These are phyloP conservation scores for Sungouiozyma ichnusensis DNA, from an alignment of 805 yeast species.

Conservation along the genomic window DNA sequence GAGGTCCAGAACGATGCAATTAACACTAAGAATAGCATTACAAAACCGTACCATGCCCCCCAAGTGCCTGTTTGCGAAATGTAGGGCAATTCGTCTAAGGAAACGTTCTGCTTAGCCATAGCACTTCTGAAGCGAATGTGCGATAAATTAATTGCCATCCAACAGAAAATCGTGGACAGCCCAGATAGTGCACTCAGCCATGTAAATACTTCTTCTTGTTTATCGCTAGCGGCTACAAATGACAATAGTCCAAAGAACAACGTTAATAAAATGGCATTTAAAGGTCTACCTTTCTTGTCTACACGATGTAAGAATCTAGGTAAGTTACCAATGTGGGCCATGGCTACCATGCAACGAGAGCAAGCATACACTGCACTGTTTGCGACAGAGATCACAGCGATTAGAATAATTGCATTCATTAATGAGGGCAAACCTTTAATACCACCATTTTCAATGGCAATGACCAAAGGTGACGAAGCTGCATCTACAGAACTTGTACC, in stretches of 20 bases:
- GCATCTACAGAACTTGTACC: conserved; percentile 43
- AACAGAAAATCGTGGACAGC: conserved; percentile 41
- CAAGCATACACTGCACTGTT: conserved; percentile 63
- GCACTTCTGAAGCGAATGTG: conserved; percentile 49
- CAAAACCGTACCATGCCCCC: conserved; percentile 52
- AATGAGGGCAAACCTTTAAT: conserved; percentile 57
- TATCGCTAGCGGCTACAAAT: conserved; percentile 40
- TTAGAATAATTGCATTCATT: conserved; percentile 59
- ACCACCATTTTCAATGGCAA: conserved; percentile 58
- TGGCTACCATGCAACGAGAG: conserved; percentile 56
- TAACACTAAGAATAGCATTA: conserved; percentile 45
- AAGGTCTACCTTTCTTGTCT: conserved; percentile 71
- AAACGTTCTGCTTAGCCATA: conserved; percentile 44
- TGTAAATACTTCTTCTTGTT: conserved; percentile 39
- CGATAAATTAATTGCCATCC: conserved; percentile 42
- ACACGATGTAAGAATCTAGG: conserved; percentile 55
- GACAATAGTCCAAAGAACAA: conserved; percentile 46
- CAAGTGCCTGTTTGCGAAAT: conserved; percentile 50
- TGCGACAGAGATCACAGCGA: conserved; percentile 63
- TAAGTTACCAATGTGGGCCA: conserved; percentile 56
- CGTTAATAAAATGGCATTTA: conserved; percentile 51
- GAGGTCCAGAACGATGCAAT: conserved; percentile 74
- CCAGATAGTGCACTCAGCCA: conserved; percentile 49
- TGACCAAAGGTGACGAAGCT: conserved; percentile 64
- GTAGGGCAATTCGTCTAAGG: conserved; percentile 51